Percentiles rank a stretch among this genome's conserved stretches.
Evolutionary conservation across 345 rosid species (phyloP).

Genomic region (Hypericum perforatum): DNA sequence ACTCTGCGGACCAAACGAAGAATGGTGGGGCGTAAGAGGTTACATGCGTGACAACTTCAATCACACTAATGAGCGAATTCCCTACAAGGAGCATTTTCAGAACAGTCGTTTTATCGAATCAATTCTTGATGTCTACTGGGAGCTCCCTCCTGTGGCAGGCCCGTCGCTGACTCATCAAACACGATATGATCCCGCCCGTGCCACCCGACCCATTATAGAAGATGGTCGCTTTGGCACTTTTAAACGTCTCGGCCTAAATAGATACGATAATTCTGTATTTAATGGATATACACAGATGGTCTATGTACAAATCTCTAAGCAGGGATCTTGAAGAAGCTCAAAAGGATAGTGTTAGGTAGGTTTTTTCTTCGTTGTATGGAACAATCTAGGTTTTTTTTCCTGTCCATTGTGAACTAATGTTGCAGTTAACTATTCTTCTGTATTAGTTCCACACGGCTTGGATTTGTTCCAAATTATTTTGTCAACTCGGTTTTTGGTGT

Average conservation of each 20-base stretch:
- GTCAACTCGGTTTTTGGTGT: neutral
- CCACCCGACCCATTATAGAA: conserved; percentile 65
- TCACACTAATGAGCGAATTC: conserved; percentile 57
- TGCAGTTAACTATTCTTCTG: neutral
- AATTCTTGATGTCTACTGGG: conserved; percentile 82
- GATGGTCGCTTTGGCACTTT: conserved; percentile 75
- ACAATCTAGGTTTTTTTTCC: conserved; percentile 9
- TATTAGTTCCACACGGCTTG: conserved; percentile 12
- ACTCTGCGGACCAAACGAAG: conserved; percentile 67
- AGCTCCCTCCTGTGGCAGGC: conserved; percentile 90
- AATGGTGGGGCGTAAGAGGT: conserved; percentile 99
- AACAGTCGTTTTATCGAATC: conserved; percentile 85
- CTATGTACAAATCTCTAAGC: conserved; percentile 64
- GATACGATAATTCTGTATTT: conserved; percentile 67
- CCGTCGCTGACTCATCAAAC: conserved; percentile 96
- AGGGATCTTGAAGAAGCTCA: conserved; percentile 29
- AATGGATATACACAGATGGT: conserved; percentile 99
- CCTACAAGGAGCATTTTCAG: conserved; percentile 65
- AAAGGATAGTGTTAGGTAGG: conserved; percentile 15
- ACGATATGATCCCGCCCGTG: conserved; percentile 84
- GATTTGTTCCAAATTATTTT: neutral
- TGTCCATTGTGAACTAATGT: too few species aligned
- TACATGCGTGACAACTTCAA: conserved; percentile 84
- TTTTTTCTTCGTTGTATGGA: conserved; percentile 7
- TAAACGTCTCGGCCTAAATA: conserved; percentile 63